Evolutionary conservation across 139 green algal species (phyloP).

Genomic region (Haematococcus sp.): DNA sequence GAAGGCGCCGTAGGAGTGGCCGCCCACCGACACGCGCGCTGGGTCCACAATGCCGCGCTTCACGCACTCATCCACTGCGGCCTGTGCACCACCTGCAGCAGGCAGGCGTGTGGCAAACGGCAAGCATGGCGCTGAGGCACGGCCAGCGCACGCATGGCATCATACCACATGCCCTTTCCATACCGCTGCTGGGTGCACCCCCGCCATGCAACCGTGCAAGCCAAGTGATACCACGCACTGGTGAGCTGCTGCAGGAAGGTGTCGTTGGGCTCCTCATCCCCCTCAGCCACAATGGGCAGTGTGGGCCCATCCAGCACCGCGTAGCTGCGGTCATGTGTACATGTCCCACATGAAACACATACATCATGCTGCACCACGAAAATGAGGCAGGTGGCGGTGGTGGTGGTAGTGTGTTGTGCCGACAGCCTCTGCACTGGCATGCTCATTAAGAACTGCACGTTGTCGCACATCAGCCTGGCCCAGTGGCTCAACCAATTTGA

Average conservation of each 20-base stretch:
- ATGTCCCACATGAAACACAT: no score
- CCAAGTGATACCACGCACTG: conserved; percentile 6
- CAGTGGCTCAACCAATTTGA: no score
- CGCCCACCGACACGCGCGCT: conserved; percentile 78
- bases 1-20: conserved; percentile 83
- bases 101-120: not conserved
- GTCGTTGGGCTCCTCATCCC: conserved; percentile 88
- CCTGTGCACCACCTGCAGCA: conserved; percentile 39
- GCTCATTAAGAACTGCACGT: no score
- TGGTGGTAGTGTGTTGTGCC: no score
- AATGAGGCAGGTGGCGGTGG: no score
- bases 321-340: conserved; percentile 67
- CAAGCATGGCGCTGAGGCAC: not conserved
- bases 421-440: no score
- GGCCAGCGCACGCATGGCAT: not conserved
- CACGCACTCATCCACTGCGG: conserved; percentile 67
- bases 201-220: not conserved
- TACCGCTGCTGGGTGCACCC: no score
- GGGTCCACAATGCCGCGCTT: conserved; percentile 75
- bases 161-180: not conserved
- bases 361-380: no score
- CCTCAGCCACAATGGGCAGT: conserved; percentile 90
- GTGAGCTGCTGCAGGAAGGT: conserved; percentile 96
- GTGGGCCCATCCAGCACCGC: conserved; percentile 92
- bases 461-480: no score